A percentile compares a stretch with the other conserved stretches of the same genome.
Conservation (phyloP, 345 rosid genomes). For the Euphorbia peplus region DNA sequence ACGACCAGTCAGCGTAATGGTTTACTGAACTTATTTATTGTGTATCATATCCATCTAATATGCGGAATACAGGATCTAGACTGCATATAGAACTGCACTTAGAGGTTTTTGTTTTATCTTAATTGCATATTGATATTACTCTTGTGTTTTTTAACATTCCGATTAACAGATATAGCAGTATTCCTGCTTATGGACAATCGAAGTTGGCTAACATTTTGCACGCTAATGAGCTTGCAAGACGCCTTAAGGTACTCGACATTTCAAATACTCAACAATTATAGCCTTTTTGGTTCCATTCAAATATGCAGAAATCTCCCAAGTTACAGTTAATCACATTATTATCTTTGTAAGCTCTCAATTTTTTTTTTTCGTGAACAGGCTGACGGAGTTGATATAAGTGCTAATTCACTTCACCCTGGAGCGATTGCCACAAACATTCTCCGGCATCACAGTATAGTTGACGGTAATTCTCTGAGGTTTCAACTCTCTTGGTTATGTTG, state of each 20-base stretch:
- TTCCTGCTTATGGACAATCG: constrained; percentile 53
- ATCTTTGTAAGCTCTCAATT: not conserved
- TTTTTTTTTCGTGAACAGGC: constrained; percentile 34
- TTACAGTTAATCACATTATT: not conserved
- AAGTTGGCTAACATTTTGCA: constrained; percentile 80
- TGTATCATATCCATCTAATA: constrained; percentile 2
- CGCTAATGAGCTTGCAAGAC: constrained; percentile 73
- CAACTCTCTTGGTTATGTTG: not conserved
- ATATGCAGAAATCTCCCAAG: not conserved
- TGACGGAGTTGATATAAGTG: constrained; percentile 51
- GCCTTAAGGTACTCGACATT: constrained; percentile 49
- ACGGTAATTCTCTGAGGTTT: constrained; percentile 29
- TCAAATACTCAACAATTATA: not conserved
- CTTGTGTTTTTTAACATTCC: not conserved
- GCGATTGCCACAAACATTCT: constrained; percentile 52
- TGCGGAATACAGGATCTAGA: not conserved
- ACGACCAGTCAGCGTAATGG: constrained; percentile 38
- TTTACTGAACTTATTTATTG: not conserved
- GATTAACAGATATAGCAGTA: constrained; percentile 40
- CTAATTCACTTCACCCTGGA: constrained; percentile 77
- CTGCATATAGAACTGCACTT: not conserved
- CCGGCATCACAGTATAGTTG: constrained; percentile 33
- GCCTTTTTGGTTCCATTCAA: not conserved
- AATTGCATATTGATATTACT: not conserved
- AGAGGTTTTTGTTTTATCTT: not conserved